Base-by-base conservation (phyloP, 2,329 filamentous ascomycete genomes). In the Fusarium sp. region DNA sequence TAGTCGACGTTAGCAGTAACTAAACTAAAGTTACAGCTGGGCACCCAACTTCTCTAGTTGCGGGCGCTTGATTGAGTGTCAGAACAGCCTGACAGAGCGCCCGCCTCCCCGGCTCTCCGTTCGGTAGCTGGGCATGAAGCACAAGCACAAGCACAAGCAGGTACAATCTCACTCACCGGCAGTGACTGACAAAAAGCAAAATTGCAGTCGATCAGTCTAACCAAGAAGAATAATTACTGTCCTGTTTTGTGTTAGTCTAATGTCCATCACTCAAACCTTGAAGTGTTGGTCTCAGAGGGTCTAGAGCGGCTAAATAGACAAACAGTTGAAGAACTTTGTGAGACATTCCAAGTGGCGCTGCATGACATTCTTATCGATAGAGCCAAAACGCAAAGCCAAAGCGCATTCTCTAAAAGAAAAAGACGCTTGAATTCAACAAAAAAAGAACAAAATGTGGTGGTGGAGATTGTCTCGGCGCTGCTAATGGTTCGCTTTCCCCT, bases 401-500 rank as follows among this genome's bases (percentile, higher is more conserved):
- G 34, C 22, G 24, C 7, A 9, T 27, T 29, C 40, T 32, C 10
- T 18, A n/a, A 37, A n/a, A 37, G 11, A 37, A 37, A 37, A n/a
- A 47, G 24, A 27, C 25, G 49, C 6, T 37, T n/a, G 25, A 27
- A n/a, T 13, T 30, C 24, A 42, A 24, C 25, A 30, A 18, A 44
- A 42, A 56, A 29, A 18, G 25, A 13, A 56, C 22, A 22, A 27
- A 14, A 6, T 34, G 30, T 25, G 20, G 25, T 32, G 24, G 63
- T 66, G 61, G 63, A 61, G 47, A 48, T 49, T 44, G 24, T 29
- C 55, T 61, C 55, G 63, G 61, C 12, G 20, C 11, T 49, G 55
- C 55, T 48, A 61, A 41, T 22, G 30, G 20, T 18, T 55, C 20
- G 24, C 34, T 54, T 61, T 30, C 48, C 63, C 55, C 46, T 60